phyloP scores from a whole-genome alignment of 805 yeast species.

The Metahyphopichia silvanorum region DNA sequence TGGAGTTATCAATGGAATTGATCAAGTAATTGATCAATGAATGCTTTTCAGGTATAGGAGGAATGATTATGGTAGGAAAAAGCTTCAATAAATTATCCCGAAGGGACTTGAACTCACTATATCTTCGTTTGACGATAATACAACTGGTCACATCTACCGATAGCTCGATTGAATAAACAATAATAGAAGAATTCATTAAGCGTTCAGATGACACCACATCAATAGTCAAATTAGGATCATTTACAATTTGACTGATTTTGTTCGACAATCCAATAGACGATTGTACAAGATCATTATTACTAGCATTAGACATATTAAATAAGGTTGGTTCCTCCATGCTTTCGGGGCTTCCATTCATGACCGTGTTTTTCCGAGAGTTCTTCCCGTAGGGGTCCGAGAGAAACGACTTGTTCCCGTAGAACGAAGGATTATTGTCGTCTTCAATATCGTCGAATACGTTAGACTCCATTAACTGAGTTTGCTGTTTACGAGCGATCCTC shows the following conservation, averaged over 20 bases:
- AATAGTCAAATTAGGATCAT: slow-evolving; percentile 22
- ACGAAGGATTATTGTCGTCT: slow-evolving; percentile 44
- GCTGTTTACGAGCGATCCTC: not conserved
- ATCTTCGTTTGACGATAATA: slow-evolving; percentile 38
- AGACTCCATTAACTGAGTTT: slow-evolving; percentile 5
- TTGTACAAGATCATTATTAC: slow-evolving; percentile 21
- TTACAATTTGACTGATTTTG: slow-evolving; percentile 24
- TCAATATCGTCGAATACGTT: slow-evolving; percentile 36
- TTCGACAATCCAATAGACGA: slow-evolving; percentile 29
- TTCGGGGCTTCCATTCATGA: not conserved
- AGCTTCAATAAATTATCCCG: slow-evolving; percentile 34
- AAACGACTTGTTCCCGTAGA: slow-evolving; percentile 32
- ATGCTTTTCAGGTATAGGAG: slow-evolving; percentile 46
- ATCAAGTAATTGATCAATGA: slow-evolving; percentile 42
- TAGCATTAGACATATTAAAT: not conserved
- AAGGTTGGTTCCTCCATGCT: slow-evolving; percentile 1
- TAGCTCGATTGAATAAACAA: slow-evolving; percentile 36
- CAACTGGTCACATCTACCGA: slow-evolving; percentile 11
- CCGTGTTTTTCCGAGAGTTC: no score
- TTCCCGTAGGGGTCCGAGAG: slow-evolving; percentile 24
- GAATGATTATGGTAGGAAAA: slow-evolving; percentile 39
- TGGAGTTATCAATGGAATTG: slow-evolving; percentile 35
- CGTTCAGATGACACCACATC: slow-evolving; percentile 34
- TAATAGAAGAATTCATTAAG: slow-evolving; percentile 30
- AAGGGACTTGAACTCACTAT: slow-evolving; percentile 42